Evolutionary conservation across 2,329 filamentous ascomycete species (phyloP).

Genomic region (Rhynchosporium graminicola): DNA sequence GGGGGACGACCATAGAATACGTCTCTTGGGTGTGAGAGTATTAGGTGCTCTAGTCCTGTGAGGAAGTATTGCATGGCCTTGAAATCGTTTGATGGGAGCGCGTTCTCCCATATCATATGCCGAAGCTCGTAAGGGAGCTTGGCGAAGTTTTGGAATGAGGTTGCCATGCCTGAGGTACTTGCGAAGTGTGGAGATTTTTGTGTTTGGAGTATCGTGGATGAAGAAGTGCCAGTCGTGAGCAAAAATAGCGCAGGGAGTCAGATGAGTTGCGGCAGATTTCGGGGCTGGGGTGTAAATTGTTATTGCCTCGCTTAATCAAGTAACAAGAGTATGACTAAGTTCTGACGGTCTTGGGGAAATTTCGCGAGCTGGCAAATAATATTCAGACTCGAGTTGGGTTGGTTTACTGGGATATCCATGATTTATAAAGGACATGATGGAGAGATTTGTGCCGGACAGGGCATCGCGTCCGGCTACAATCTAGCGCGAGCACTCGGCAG

Average conservation of each 20-base stretch:
- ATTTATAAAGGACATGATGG: no score
- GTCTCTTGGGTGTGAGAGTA: slow-evolving; percentile 1
- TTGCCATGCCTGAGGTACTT: neutral
- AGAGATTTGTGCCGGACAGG: no score
- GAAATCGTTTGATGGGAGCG: neutral
- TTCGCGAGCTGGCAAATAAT: neutral
- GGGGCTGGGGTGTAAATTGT: neutral
- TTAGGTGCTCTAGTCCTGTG: neutral
- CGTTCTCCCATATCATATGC: slow-evolving; percentile 5
- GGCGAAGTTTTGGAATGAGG: slow-evolving; percentile 1
- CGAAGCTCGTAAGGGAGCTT: slow-evolving; percentile 7
- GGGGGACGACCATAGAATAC: neutral
- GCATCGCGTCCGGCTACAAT: no score
- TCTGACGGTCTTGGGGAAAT: neutral
- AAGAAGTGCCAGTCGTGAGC: no score
- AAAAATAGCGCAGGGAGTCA: neutral
- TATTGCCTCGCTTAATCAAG: slow-evolving; percentile 9
- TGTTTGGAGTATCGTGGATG: no score
- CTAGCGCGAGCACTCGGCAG: no score
- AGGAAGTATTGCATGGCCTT: neutral
- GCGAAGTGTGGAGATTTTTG: neutral
- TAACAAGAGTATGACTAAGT: neutral
- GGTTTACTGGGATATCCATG: no score
- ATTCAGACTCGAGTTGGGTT: neutral
- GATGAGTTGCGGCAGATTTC: neutral